Evolutionary conservation across 495 filamentous ascomycete genomes (phyloP), one percentile per base, ranked within the genome.

Genomic region (Penicillium angulare): DNA sequence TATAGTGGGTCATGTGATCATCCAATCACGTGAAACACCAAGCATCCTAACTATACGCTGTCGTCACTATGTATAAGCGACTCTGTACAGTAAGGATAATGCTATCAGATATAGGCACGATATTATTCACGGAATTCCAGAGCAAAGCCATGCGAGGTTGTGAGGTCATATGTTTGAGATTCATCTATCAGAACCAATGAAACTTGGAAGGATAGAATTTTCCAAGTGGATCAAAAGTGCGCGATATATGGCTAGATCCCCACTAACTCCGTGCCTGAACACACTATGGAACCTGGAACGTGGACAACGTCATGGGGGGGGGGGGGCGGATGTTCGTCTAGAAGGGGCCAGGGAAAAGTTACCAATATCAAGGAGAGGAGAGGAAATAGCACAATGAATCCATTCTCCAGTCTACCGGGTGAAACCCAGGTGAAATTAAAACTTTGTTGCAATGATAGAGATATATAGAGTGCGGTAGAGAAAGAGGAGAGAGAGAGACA

Each of bases 261-360:
- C 44, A 22, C 15, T 23, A 41, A 41, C 38, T 41, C 13, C n/a
- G 38, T 41, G 38, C 38, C 38, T 46, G 33, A 24, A 41, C 13
- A 31, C 8, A 31, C 27, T 7, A 31, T 12, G 38, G 22, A 39
- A 18, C 24, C 22, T 27, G 49, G 17, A 40, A 53, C 51, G 31
- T 49, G 44, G 50, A 47, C 43, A 47, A 43, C 36, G 41, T 38
- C 34, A 27, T 36, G 33, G 41, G 34, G 32, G 26, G 36, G 23
- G 16, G 33, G 41, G 34, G 32, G 26, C 27, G 23, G 16, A 22
- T 26, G 10, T 40, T 27, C 33, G 43, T 23, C 21, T 31, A 9
- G 21, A 50, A 35, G 18, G 18, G 26, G 43, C 31, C 35, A 32
- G 8, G 17, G 8, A 18, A 13, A 12, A 29, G 5, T 29, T 6